phyloP scores from a whole-genome alignment of 805 yeast genomes.

The Lipomyces sp. region DNA sequence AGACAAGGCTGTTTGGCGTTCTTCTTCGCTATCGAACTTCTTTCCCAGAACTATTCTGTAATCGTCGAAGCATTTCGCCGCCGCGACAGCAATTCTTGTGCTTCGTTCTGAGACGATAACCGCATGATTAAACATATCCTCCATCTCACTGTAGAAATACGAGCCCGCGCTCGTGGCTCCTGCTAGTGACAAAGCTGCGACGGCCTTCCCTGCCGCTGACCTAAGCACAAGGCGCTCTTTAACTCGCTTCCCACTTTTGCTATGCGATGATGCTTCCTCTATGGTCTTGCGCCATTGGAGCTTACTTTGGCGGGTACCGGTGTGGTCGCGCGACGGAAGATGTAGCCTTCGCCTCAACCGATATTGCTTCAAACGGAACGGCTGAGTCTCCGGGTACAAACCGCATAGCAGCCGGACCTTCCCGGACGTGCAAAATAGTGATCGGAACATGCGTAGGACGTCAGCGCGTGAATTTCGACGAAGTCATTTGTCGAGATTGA shows the following conservation, averaged over 20 bases:
- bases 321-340: not conserved
- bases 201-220: conserved; percentile 11
- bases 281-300: not conserved
- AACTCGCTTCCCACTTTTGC: not conserved
- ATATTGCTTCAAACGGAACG: not conserved
- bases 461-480: not conserved
- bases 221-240: not conserved
- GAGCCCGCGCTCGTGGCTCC: conserved; percentile 25
- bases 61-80: conserved; percentile 69
- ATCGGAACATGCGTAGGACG: not conserved
- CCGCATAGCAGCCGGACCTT: not conserved
- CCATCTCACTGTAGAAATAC: conserved; percentile 28
- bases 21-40: conserved; percentile 53
- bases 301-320: not conserved
- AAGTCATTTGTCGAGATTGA: not conserved
- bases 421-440: not conserved
- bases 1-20: conserved; percentile 57
- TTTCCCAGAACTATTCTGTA: conserved; percentile 63
- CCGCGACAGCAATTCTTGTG: conserved; percentile 52
- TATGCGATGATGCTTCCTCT: not conserved
- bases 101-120: conserved; percentile 32
- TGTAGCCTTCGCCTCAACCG: not conserved
- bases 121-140: conserved; percentile 21
- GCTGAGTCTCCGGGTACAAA: not conserved
- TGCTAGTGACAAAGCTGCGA: conserved; percentile 19